Conservation (phyloP, 75 land plant species). For the Picea sitchensis region DNA sequence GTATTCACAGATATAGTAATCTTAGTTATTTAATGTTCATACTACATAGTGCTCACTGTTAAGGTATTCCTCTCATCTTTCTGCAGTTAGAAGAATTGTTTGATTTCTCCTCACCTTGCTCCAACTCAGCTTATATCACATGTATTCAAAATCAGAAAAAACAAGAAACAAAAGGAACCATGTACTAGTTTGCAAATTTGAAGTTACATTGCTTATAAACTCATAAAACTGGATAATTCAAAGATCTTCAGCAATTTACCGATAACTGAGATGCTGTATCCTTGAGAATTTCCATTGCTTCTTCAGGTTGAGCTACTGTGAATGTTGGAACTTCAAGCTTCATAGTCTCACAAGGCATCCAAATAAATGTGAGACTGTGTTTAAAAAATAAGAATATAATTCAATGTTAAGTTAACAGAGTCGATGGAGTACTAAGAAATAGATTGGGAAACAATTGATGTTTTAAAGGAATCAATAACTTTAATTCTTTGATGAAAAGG, state of each 20-base stretch:
- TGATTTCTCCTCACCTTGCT: conserved; percentile 15
- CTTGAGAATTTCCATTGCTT: conserved; percentile 74
- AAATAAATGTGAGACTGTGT: conserved; percentile 17
- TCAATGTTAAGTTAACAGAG: not conserved
- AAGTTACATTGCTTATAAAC: not conserved
- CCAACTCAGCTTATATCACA: conserved; percentile 9
- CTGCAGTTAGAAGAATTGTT: not conserved
- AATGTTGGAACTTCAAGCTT: conserved; percentile 83
- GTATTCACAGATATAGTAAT: no score
- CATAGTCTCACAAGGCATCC: conserved; percentile 25
- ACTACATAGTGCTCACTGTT: no score
- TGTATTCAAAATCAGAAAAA: not conserved
- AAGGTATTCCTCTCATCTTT: not conserved
- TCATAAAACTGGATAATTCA: not conserved
- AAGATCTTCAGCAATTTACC: conserved; percentile 21
- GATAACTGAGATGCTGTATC: conserved; percentile 50
- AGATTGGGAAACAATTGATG: not conserved
- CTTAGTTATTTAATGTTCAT: no score
- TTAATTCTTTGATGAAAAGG: not conserved
- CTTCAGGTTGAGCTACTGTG: conserved; percentile 68
- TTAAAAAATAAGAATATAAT: conserved; percentile 17
- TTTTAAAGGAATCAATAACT: not conserved
- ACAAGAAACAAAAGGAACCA: not conserved
- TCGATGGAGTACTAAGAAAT: not conserved
- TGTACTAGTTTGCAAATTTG: not conserved